These are phyloP conservation scores for Phlyctochytrium arcticum DNA, from an alignment of 192 early-diverging fungal genomes.

Conservation along the genomic window DNA sequence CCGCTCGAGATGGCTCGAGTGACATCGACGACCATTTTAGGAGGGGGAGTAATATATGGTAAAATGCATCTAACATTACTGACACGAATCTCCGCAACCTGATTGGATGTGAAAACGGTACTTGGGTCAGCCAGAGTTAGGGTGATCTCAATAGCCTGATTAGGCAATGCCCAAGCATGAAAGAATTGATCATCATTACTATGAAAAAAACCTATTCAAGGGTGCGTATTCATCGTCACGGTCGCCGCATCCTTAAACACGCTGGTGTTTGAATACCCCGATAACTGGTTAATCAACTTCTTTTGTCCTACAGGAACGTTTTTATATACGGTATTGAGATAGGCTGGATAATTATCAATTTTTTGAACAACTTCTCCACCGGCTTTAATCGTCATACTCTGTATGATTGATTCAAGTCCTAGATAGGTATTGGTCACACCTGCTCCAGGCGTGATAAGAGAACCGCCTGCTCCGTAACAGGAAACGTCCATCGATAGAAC, in stretches of 20 bases:
- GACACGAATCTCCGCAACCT: slow-evolving; percentile 1
- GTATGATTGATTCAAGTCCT: too few relatives aligned
- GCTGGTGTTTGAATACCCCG: too few relatives aligned
- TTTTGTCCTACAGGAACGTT: too few relatives aligned
- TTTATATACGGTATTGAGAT: too few relatives aligned
- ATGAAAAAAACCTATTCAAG: slow-evolving; percentile 10
- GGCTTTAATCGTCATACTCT: too few relatives aligned
- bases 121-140: slow-evolving; percentile 2
- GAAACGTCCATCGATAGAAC: neutral
- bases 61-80: slow-evolving; percentile 4
- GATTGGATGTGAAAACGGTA: neutral
- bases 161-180: slow-evolving; percentile 8
- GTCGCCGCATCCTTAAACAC: too few relatives aligned
- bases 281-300: too few relatives aligned
- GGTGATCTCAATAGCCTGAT: slow-evolving; percentile 13
- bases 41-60: slow-evolving; percentile 4
- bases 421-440: too few relatives aligned
- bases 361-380: too few relatives aligned
- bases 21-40: neutral
- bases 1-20: neutral
- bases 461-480: too few relatives aligned
- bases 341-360: too few relatives aligned
- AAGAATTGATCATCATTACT: neutral
- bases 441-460: too few relatives aligned
- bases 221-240: neutral